Conservation (phyloP, 73 alveolate genomes). For the Loxodes magnus region DNA sequence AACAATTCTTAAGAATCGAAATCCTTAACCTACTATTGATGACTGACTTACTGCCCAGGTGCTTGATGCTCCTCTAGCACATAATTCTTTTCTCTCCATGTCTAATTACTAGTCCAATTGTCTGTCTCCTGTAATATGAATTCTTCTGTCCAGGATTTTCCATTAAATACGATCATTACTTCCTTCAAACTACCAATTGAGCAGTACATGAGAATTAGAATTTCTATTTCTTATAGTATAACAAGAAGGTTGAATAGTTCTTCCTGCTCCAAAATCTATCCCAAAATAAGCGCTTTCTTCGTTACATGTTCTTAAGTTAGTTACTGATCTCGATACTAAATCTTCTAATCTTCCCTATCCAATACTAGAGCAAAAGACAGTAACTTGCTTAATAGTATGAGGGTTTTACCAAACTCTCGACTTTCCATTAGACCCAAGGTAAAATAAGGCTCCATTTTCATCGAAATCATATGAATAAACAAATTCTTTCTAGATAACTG, state of each 20-base stretch:
- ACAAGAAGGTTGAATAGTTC: conserved; percentile 63
- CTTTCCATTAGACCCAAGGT: conserved; percentile 75
- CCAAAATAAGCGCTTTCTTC: conserved; percentile 89
- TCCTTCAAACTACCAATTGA: conserved; percentile 93
- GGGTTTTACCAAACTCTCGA: conserved; percentile 74
- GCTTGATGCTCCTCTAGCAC: conserved; percentile 46
- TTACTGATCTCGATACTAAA: conserved; percentile 68
- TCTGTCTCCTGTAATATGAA: conserved; percentile 42
- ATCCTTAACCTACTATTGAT: conserved; percentile 59
- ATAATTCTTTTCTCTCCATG: conserved; percentile 49
- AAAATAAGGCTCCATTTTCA: conserved; percentile 87
- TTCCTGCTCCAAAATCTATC: conserved; percentile 81
- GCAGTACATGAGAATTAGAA: conserved; percentile 72
- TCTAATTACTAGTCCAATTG: conserved; percentile 39
- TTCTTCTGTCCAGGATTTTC: conserved; percentile 78
- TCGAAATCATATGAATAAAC: conserved; percentile 74
- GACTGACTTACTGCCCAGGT: conserved; percentile 84
- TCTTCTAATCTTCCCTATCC: conserved; percentile 82
- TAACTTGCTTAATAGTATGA: conserved; percentile 61
- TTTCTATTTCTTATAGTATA: conserved; percentile 81
- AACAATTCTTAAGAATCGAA: conserved; percentile 71
- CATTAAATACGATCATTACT: conserved; percentile 73
- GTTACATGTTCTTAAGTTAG: conserved; percentile 75
- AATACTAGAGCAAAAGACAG: conserved; percentile 72
- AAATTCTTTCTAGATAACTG: conserved; percentile 40